phyloP scores from a whole-genome alignment of 345 rosid genomes.

The Arabidopsis arenosa region DNA sequence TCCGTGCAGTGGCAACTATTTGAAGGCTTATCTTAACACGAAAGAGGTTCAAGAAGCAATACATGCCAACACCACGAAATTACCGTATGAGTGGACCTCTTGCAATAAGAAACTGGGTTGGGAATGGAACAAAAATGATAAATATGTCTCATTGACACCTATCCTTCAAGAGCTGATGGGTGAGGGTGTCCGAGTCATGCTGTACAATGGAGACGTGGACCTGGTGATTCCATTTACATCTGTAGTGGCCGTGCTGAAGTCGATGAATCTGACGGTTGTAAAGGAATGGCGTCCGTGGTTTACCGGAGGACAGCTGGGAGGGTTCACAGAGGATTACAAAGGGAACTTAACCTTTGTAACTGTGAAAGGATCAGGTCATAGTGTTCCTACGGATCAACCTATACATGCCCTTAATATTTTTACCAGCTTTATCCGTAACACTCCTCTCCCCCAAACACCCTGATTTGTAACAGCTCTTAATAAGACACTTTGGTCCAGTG shows the following conservation, averaged over 20 bases:
- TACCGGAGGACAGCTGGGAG: slow-evolving; percentile 50
- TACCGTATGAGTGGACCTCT: slow-evolving; percentile 26
- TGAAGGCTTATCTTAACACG: slow-evolving; percentile 59
- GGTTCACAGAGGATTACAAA: slow-evolving; percentile 23
- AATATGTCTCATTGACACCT: slow-evolving; percentile 57
- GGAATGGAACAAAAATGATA: slow-evolving; percentile 42
- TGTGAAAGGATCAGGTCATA: slow-evolving; percentile 36
- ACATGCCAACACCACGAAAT: slow-evolving; percentile 63
- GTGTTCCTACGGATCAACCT: slow-evolving; percentile 24
- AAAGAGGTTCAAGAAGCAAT: slow-evolving; percentile 65
- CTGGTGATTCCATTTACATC: slow-evolving; percentile 77
- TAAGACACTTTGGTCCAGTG: not conserved
- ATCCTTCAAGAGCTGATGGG: slow-evolving; percentile 70
- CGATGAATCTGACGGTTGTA: slow-evolving; percentile 65
- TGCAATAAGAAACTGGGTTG: not conserved
- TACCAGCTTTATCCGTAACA: slow-evolving; percentile 10
- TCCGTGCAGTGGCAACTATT: slow-evolving; percentile 57
- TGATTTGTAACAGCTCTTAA: not conserved
- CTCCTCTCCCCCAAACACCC: slow-evolving; percentile 18
- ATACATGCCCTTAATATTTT: slow-evolving; percentile 20
- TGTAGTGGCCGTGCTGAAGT: slow-evolving; percentile 60
- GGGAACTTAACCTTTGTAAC: slow-evolving; percentile 23
- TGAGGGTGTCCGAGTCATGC: slow-evolving; percentile 63
- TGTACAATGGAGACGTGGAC: slow-evolving; percentile 83
- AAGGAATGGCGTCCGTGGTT: slow-evolving; percentile 86